Base-by-base conservation (phyloP, 225 moss, liverwort and hornwort genomes). In the Ulota crispa region DNA sequence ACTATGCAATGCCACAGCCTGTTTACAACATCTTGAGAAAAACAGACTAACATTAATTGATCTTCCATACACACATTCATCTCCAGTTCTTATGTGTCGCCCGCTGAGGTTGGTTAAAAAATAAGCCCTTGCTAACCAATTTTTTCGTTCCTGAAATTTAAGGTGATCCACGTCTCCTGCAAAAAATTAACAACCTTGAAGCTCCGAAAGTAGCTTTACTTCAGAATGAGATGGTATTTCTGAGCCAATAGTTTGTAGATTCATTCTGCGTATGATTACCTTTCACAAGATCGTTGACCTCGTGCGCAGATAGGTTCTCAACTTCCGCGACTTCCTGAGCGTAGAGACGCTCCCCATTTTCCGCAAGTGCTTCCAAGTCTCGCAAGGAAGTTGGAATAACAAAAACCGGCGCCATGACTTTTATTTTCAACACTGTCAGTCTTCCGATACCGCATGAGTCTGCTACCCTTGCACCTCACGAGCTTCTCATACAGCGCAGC, bases 281-380 rank as follows among this genome's bases (percentile, higher is more conserved):
- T 92, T 85, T 89, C 67, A 92, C 84, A 72, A 92, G 84, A 66
- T 86, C 78, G 52, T 88, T 87, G 86, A 89, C 83, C 73, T 89
- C 92, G 57, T 59, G 60, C 76, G 69, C 72, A 82, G 89, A 84
- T 65, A 88, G 39, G 65, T 81, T 82, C 64, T 88, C 86, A 60
- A 92, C 76, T 69, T 83, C 83, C 68, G 86, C 66, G 26, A 92
- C 78, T 68, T 89, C 89, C 68, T 88, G 88, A 41, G 86, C 88
- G 26, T 64, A 88, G 30, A 92, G 89, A 21, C 85, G 83, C 66
- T 87, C 87, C 64, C 83, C 87, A 39, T 73, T 76, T 30, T 82
- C 89, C 70, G 79, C 60, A 55, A 70, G 61, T 63, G 68, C 72
- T 85, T 91, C 91, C 82, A 91, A 83, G 63, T 89, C 85, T 72